Evolutionary conservation across 2,329 filamentous ascomycete genomes (phyloP), one percentile per base, ranked within the genome.

Genomic region (Verticillium alfalfae): DNA sequence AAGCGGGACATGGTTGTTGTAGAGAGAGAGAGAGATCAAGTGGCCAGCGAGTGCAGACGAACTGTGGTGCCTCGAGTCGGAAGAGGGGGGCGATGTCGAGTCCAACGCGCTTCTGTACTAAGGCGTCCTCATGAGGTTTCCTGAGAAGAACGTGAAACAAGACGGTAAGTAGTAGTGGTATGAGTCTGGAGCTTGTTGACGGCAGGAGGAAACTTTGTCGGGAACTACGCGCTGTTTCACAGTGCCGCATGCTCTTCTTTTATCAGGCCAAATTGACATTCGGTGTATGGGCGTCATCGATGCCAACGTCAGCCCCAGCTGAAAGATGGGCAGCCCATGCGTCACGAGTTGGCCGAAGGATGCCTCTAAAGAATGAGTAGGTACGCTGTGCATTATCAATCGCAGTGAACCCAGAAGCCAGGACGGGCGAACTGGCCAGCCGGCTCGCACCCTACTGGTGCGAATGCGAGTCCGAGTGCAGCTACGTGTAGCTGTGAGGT

Each of bases 1-100:
- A 77, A 80, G 70, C 82, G 79, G 62, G 80, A 81, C 4, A 83
- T 84, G 84, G 10, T 63, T 22, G 54, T 34, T 18, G 54, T 34
- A 13, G 54, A 16, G 34, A 26, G 41, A 8, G 41, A 52, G 3
- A 5, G 18, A 49, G 15, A 7, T 13, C 16, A 7, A 52, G 10
- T 13, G 15, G 15, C n/a, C 16, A 10, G 16, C 10, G 15, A 52
- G n/a, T 37, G 3, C 36, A 37, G 36, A 37, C 36, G 13, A 37
- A 5, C 13, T 13, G 13, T 2, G 9, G 36, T 37, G 36, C 36
- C 9, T 37, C 13, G 36, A 26, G 36, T 37, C 13, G 36, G 13
- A 37, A 13, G 36, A 10, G 36, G 3, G 8, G 36, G 13, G 36
- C 3, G 36, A 8, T 13, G 36, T 37, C 36, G 7, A 37, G 36